Conservation (phyloP, 106 monocot genomes). For the Allium sativum region DNA sequence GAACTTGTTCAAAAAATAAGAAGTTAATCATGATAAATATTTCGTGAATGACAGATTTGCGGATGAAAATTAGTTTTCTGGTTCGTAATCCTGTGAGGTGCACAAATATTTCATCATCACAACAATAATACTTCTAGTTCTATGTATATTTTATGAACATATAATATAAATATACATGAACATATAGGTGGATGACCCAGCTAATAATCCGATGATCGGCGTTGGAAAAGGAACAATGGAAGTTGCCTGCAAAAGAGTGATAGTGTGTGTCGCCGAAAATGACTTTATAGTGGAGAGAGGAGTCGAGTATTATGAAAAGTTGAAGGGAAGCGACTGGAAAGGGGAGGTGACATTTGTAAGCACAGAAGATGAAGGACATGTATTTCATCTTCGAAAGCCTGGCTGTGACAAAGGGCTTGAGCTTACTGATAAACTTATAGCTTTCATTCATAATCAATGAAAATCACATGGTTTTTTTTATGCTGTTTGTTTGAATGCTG, state of each 20-base stretch:
- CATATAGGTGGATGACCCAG: not conserved
- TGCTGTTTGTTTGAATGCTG: no score
- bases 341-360: slow-evolving; percentile 6
- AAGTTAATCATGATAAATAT: no score
- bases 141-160: no score
- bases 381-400: not conserved
- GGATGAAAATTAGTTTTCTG: no score
- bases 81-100: no score
- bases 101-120: no score
- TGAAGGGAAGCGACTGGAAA: slow-evolving; percentile 9
- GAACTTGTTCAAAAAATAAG: no score
- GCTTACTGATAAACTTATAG: not conserved
- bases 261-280: slow-evolving; percentile 15
- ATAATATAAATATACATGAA: no score
- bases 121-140: no score
- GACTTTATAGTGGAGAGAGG: slow-evolving; percentile 14
- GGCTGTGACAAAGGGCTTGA: not conserved
- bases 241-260: slow-evolving; percentile 14
- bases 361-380: slow-evolving; percentile 18
- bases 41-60: no score
- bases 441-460: not conserved
- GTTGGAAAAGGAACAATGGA: slow-evolving; percentile 1
- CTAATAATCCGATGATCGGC: slow-evolving; percentile 8
- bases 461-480: no score
- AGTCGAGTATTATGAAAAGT: slow-evolving; percentile 1